phyloP scores from a whole-genome alignment of 768 basidiomycete genomes.

The Mrakia blollopis region DNA sequence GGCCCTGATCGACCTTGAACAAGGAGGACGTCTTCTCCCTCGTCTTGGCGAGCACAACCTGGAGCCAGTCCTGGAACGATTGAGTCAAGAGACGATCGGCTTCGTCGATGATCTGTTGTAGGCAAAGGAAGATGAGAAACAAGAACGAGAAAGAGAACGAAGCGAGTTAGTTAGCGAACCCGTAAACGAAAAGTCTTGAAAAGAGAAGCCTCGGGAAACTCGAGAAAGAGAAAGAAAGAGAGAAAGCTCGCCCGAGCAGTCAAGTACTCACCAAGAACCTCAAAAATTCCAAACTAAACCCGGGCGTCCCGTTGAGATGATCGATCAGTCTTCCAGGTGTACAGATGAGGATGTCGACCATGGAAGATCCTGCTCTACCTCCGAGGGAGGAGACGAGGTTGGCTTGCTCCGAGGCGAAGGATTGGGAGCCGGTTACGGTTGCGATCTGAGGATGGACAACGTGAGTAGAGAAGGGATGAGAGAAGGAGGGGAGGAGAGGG shows the following conservation, averaged over 20 bases:
- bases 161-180: not conserved
- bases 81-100: constrained; percentile 93
- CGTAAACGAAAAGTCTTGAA: no score
- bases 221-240: no score
- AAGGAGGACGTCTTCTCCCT: constrained; percentile 39
- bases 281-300: constrained; percentile 88
- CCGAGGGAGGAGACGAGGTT: constrained; percentile 55
- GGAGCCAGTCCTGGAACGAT: constrained; percentile 93
- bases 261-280: constrained; percentile 71
- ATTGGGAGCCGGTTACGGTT: constrained; percentile 86
- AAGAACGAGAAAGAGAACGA: no score
- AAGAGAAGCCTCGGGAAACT: no score
- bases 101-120: constrained; percentile 87
- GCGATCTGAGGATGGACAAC: constrained; percentile 51
- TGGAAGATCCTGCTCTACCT: constrained; percentile 63
- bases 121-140: not conserved
- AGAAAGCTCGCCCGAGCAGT: no score
- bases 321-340: constrained; percentile 95
- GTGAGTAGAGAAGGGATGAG: not conserved
- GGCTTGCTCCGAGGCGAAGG: constrained; percentile 84
- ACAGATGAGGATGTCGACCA: constrained; percentile 87
- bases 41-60: constrained; percentile 72
- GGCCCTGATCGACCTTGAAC: not conserved
- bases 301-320: constrained; percentile 78
- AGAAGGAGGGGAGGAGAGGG: constrained; percentile 2